Evolutionary conservation across 441 rosid genomes (phyloP).

Genomic region (Erodium moschatum): DNA sequence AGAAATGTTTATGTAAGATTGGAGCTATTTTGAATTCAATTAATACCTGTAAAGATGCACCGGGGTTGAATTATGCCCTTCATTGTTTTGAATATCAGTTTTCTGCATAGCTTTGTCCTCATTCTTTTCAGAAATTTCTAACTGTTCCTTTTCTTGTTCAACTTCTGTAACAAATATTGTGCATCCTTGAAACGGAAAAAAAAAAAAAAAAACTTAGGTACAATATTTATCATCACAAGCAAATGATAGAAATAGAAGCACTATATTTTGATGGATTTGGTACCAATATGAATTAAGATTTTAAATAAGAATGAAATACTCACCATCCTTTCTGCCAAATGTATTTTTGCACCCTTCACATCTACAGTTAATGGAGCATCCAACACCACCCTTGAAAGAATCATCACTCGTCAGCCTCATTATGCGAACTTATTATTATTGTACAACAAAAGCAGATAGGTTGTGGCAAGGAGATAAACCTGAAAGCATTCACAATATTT

Average conservation of each 20-base stretch:
- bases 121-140: constrained; percentile 41
- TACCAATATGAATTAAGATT: not conserved
- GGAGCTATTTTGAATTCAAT: constrained; percentile 2
- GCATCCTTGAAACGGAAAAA: not conserved
- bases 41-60: constrained; percentile 52
- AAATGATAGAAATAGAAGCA: not conserved
- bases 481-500: constrained; percentile 99
- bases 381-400: constrained; percentile 77
- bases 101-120: constrained; percentile 33
- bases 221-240: not conserved
- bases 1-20: not conserved
- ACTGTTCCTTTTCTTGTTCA: constrained; percentile 50
- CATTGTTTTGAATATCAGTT: constrained; percentile 35
- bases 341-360: constrained; percentile 97
- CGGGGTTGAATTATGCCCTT: constrained; percentile 61
- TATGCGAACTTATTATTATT: constrained; percentile 7
- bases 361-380: constrained; percentile 91
- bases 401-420: constrained; percentile 16
- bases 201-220: not conserved
- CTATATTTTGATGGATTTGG: not conserved
- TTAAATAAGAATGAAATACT: constrained; percentile 17
- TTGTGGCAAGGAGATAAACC: constrained; percentile 36
- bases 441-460: constrained; percentile 10
- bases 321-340: constrained; percentile 84
- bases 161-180: constrained; percentile 26